Conservation (phyloP, 768 basidiomycete genomes). For the Xerocomus brunneocitrinus region DNA sequence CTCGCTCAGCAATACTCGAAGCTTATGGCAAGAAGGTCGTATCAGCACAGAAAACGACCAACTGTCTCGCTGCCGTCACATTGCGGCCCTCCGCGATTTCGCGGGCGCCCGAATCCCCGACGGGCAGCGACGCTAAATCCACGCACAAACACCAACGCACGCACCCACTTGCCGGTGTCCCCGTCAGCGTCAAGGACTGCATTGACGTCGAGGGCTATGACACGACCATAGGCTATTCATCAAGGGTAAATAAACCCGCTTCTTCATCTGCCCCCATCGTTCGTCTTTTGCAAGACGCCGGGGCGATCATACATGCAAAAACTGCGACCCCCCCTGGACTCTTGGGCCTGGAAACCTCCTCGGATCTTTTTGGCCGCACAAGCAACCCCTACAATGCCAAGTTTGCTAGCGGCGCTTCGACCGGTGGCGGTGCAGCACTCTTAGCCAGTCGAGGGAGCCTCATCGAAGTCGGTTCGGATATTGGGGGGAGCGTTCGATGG, state of each 20-base stretch:
- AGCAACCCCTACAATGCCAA: constrained; percentile 44
- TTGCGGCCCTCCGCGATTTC: constrained; percentile 28
- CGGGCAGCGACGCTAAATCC: constrained; percentile 3
- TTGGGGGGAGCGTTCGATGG: constrained; percentile 47
- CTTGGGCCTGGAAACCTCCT: constrained; percentile 37
- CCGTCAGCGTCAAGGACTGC: constrained; percentile 47
- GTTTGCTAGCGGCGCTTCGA: constrained; percentile 43
- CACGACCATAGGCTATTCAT: constrained; percentile 42
- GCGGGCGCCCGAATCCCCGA: constrained; percentile 7
- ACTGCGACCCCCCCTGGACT: constrained; percentile 42
- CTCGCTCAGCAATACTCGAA: constrained; percentile 30
- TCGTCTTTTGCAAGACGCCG: constrained; percentile 38
- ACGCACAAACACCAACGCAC: background rate
- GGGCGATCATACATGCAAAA: constrained; percentile 39
- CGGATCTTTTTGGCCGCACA: constrained; percentile 45
- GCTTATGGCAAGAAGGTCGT: constrained; percentile 41
- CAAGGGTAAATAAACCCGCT: constrained; percentile 33
- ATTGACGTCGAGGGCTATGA: constrained; percentile 44
- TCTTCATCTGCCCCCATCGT: constrained; percentile 36
- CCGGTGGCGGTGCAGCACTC: constrained; percentile 49
- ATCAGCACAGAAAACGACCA: constrained; percentile 39
- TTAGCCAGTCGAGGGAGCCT: constrained; percentile 41
- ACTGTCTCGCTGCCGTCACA: constrained; percentile 47
- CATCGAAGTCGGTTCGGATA: constrained; percentile 45
- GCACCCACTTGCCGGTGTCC: constrained; percentile 41